These are phyloP conservation scores for Syncephalastrum monosporum DNA, from an alignment of 371 early-diverging fungal species.

Conservation along the genomic window DNA sequence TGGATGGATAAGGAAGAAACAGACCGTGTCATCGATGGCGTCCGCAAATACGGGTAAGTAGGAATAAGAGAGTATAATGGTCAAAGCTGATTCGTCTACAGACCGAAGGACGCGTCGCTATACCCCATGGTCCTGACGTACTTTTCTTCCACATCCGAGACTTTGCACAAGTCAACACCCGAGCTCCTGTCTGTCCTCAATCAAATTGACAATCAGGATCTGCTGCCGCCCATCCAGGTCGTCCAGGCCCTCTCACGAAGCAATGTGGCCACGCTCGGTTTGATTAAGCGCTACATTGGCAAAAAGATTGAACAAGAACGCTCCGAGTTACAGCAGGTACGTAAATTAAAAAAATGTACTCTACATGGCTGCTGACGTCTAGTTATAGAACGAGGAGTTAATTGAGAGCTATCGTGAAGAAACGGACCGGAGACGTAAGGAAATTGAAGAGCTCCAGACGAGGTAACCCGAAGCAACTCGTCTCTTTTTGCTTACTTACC, in stretches of 20 bases:
- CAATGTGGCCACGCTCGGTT: conserved; percentile 82
- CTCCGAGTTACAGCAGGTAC: conserved; percentile 62
- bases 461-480: conserved; percentile 34
- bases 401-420: conserved; percentile 80
- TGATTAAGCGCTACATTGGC: conserved; percentile 79
- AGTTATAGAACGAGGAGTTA: conserved; percentile 50
- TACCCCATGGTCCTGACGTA: conserved; percentile 84
- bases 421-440: conserved; percentile 70
- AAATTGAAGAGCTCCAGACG: conserved; percentile 79
- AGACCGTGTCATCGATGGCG: conserved; percentile 69
- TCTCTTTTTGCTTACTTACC: background rate
- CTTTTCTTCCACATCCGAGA: conserved; percentile 72
- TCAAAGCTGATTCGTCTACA: background rate
- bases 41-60: conserved; percentile 78
- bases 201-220: conserved; percentile 79
- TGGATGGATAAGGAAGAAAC: conserved; percentile 83
- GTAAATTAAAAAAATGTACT: background rate
- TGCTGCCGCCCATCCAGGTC: conserved; percentile 87
- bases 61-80: too few species aligned
- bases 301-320: conserved; percentile 74
- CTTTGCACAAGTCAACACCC: conserved; percentile 48
- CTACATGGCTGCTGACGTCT: background rate
- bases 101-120: conserved; percentile 73
- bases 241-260: conserved; percentile 82
- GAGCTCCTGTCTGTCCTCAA: conserved; percentile 73